Base-by-base conservation (phyloP, 106 monocot species). In the Phalaenopsis aphrodite region DNA sequence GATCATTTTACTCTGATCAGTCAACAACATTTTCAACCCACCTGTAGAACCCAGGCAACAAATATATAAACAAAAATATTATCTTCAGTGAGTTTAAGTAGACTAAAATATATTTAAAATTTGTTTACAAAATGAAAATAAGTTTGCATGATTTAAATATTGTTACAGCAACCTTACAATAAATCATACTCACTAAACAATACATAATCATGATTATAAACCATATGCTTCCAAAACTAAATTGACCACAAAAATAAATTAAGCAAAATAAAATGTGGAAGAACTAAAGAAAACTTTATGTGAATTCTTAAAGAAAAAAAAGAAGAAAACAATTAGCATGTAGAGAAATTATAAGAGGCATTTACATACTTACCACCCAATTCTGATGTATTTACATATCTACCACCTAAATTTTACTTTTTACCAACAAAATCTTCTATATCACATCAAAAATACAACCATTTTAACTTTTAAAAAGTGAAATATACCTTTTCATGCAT, bases 1-100 rank as follows among this genome's bases (percentile, higher is more conserved):
- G 14, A 89, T 45, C 79, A 97, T 77, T 84, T 86, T 97, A 83
- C 86, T 88, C 75, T 81, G 84, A 86, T 97, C 97, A 72, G 90
- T 92, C 55, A 97, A 48, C 47, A 97, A 78, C 88, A 86, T 83
- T 79, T 85, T 84, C 19, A 97, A 83, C 39, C 92, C 97, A 79
- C 94, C 97, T 97, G 41, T 10, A 73, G 18, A 77, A 56, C 75
- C 2, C 69, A 36, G 2, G 23, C 36, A 76, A 76, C 18, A 76
- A 52, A 47, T n/a, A 19, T 74, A 45, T 74, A 43, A 42, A 74
- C 43, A 74, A 17, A 69, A 15, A 69, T 38, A 69, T 69, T 69
- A 43, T 45, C 19, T 74, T 45, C 74, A 36, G 9, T 74, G 43
- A 19, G 17, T 45, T 42, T 43, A 10, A 42, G 11, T 45, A 45